Evolutionary conservation across 768 basidiomycete species (phyloP), one percentile per base, ranked within the genome.

Genomic region (Pisolithus orientalis): DNA sequence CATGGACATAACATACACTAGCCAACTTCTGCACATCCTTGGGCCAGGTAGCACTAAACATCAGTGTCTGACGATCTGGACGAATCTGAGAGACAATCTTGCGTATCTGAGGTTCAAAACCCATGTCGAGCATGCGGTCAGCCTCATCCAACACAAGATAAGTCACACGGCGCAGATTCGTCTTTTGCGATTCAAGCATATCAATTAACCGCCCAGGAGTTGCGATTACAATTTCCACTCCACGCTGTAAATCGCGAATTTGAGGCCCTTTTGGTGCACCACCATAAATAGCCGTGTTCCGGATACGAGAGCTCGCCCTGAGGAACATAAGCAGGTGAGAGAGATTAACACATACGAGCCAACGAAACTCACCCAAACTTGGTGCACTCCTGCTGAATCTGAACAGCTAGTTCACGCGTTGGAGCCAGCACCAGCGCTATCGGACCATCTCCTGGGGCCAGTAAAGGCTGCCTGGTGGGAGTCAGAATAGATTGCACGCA

Each of bases 121-220:
- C 96, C 96, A 99, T 99, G 76, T 99, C 96, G 57, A 99, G 80
- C 96, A 99, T 99, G 65, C 96, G 91, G 75, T 99, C 96, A 43
- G 96, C 96, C 71, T 99, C 96, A 65, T 99, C 96, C 85, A 99
- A 90, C 65, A 99, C 96, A 39, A 99, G 80, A 71, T 98, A 99
- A 21, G 96, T 99, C 52, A 99, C 79, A 39, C 96, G 86, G 52
- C 90, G 90, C 49, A 99, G 80, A 70, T 98, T 98, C 21, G 94
- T 98, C 74, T 96, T 96, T 65, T 89, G 85, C 1, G 82, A 83
- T 75, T 99, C 96, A 27, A 99, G 81, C 96, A 99, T 98, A 67
- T 99, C 96, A 60, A 99, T 99, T 59, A 99, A 77, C 58, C 96
- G 93, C 62, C 96, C 96, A 8, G 96, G 96, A n/a, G 96, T 99